Percentiles rank a stretch among this genome's conserved stretches.
Conservation (phyloP, 2,329 filamentous ascomycete genomes). For the Ceratocystis eucalypticola region DNA sequence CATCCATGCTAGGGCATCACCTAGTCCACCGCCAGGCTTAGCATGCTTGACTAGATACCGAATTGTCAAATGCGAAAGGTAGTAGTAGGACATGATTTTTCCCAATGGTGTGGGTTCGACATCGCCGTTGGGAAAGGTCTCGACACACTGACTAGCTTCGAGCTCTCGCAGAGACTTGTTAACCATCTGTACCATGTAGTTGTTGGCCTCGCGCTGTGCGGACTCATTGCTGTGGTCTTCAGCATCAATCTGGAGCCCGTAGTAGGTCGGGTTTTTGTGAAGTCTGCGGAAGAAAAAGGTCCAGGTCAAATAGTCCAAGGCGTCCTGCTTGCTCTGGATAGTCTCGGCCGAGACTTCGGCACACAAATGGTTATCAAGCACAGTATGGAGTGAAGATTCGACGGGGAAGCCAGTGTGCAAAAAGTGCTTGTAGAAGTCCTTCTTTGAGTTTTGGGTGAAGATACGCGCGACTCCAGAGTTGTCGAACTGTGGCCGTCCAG, state of each 20-base stretch:
- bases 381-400: conserved; percentile 89
- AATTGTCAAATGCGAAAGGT: conserved; percentile 88
- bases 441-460: conserved; percentile 94
- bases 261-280: conserved; percentile 97
- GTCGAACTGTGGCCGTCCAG: conserved; percentile 92
- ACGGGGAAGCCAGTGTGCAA: conserved; percentile 95
- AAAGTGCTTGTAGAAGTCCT: conserved; percentile 99
- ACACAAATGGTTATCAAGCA: conserved; percentile 90
- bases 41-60: conserved; percentile 67
- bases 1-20: conserved; percentile 83
- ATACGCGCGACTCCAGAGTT: conserved; percentile 91
- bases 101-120: conserved; percentile 82
- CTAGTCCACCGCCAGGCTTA: conserved; percentile 61
- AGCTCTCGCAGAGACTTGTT: conserved; percentile 74
- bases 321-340: conserved; percentile 87
- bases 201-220: conserved; percentile 77
- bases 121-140: conserved; percentile 72
- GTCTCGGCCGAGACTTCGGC: conserved; percentile 91
- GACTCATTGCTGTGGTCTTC: conserved; percentile 12
- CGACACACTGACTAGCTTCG: conserved; percentile 69
- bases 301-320: conserved; percentile 95
- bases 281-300: conserved; percentile 97
- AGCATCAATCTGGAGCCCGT: conserved; percentile 82
- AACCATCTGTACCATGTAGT: conserved; percentile 89
- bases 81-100: conserved; percentile 99